A percentile compares a stretch with the other conserved stretches of the same genome.
These are phyloP conservation scores for Mixia osmundae DNA, from an alignment of 1,284 basidiomycete species.

Conservation along the genomic window DNA sequence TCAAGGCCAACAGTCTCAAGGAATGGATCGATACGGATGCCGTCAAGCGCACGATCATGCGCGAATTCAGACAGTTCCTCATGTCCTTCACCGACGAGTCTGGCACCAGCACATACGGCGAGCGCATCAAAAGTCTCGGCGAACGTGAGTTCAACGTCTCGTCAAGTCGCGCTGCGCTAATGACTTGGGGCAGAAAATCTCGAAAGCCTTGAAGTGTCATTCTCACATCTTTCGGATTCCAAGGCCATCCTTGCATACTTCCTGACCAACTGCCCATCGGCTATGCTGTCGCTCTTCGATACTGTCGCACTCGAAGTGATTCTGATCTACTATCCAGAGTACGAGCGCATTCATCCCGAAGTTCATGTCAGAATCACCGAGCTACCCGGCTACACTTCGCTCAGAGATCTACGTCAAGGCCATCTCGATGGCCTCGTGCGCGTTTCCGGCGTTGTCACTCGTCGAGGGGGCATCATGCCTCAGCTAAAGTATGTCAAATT, in stretches of 20 bases:
- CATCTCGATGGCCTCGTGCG: conserved; percentile 91
- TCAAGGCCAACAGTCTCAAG: conserved; percentile 87
- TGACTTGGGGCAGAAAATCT: conserved; percentile 44
- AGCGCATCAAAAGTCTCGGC: conserved; percentile 75
- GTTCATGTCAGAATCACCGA: conserved; percentile 94
- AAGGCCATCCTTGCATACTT: conserved; percentile 95
- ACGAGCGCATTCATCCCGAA: conserved; percentile 91
- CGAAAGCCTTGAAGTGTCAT: conserved; percentile 91
- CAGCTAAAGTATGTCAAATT: conserved; percentile 99
- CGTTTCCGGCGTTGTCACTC: conserved; percentile 88
- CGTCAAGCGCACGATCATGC: conserved; percentile 67
- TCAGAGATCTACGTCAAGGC: conserved; percentile 76
- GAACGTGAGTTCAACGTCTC: conserved; percentile 41
- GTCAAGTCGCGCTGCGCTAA: not conserved
- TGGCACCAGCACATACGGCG: conserved; percentile 79
- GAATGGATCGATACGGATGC: conserved; percentile 90
- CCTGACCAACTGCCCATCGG: conserved; percentile 74
- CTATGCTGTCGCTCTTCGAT: conserved; percentile 87
- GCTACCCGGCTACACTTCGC: conserved; percentile 62
- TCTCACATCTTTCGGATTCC: conserved; percentile 65
- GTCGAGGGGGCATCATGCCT: conserved; percentile 87
- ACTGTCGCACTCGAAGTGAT: conserved; percentile 84
- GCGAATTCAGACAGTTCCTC: conserved; percentile 84
- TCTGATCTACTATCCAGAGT: conserved; percentile 82
- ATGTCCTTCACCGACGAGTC: conserved; percentile 86